phyloP scores from a whole-genome alignment of 2,329 filamentous ascomycete genomes.

The Penicillium sp. region DNA sequence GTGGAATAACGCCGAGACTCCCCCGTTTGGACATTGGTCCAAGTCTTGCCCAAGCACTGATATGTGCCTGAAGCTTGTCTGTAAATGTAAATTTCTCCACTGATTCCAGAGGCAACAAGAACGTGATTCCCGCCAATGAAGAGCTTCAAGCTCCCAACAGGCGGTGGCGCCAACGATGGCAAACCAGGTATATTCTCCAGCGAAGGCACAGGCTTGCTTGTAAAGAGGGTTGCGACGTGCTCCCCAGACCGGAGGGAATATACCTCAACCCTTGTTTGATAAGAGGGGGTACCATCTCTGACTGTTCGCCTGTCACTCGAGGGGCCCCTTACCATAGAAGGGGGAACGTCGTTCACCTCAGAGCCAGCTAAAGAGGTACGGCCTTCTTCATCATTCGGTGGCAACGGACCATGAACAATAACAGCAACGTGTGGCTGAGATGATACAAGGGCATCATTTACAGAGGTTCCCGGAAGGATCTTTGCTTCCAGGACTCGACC shows the following conservation, averaged over 20 bases:
- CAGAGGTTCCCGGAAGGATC: constrained; percentile 67
- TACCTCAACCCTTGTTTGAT: constrained; percentile 84
- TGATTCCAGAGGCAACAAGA: constrained; percentile 72
- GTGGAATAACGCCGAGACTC: constrained; percentile 45
- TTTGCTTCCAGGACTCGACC: constrained; percentile 81
- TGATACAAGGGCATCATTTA: constrained; percentile 52
- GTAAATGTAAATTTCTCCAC: constrained; percentile 86
- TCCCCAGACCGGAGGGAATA: constrained; percentile 78
- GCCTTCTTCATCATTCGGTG: constrained; percentile 48
- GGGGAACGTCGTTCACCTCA: constrained; percentile 36
- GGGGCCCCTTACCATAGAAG: constrained; percentile 24
- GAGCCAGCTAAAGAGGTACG: constrained; percentile 34
- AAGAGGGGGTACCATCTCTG: constrained; percentile 43
- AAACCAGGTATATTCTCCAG: constrained; percentile 57
- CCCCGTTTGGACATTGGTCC: constrained; percentile 73
- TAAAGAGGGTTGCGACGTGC: constrained; percentile 69
- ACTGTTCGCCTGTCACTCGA: constrained; percentile 22
- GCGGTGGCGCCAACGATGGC: constrained; percentile 65
- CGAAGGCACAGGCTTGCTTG: constrained; percentile 63
- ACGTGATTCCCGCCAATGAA: constrained; percentile 70
- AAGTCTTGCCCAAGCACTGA: constrained; percentile 80
- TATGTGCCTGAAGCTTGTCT: constrained; percentile 43
- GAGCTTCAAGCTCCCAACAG: constrained; percentile 70
- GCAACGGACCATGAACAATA: constrained; percentile 72
- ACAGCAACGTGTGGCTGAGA: constrained; percentile 73